Conservation (phyloP, 2,329 filamentous ascomycete species). For the Hymenoscyphus fraxineus region DNA sequence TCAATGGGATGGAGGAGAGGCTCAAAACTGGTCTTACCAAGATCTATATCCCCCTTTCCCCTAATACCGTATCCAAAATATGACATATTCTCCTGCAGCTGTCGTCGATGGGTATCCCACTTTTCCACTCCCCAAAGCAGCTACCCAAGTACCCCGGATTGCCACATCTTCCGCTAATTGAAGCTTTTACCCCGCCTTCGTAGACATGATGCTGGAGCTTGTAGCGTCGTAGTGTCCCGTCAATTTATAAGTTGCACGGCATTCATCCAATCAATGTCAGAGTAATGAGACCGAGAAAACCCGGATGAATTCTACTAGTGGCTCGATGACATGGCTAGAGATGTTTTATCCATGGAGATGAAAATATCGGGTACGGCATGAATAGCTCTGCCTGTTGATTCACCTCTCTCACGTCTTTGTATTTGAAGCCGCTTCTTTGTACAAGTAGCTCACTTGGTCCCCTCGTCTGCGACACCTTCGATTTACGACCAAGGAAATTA, state of each 20-base stretch:
- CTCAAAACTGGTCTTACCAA: conserved; percentile 58
- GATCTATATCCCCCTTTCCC: conserved; percentile 42
- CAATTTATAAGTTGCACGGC: background rate
- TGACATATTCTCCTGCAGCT: conserved; percentile 13
- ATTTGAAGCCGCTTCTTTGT: background rate
- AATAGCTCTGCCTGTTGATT: background rate
- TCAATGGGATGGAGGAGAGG: conserved; percentile 57
- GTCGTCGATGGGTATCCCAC: background rate
- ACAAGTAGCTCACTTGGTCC: background rate
- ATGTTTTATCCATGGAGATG: background rate
- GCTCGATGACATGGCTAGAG: background rate
- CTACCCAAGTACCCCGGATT: background rate
- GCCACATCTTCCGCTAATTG: background rate
- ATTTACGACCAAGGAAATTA: background rate
- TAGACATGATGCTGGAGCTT: background rate
- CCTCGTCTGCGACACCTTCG: background rate
- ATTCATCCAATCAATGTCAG: background rate
- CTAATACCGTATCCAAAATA: conserved; percentile 26
- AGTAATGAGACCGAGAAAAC: background rate
- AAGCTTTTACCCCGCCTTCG: background rate
- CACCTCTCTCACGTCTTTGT: background rate
- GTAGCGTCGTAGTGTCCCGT: background rate
- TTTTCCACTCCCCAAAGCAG: background rate
- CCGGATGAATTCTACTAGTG: background rate
- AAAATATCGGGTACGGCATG: background rate